Evolutionary conservation across 2,329 filamentous ascomycete genomes (phyloP).

Genomic region (Curvularia eragrostidis): DNA sequence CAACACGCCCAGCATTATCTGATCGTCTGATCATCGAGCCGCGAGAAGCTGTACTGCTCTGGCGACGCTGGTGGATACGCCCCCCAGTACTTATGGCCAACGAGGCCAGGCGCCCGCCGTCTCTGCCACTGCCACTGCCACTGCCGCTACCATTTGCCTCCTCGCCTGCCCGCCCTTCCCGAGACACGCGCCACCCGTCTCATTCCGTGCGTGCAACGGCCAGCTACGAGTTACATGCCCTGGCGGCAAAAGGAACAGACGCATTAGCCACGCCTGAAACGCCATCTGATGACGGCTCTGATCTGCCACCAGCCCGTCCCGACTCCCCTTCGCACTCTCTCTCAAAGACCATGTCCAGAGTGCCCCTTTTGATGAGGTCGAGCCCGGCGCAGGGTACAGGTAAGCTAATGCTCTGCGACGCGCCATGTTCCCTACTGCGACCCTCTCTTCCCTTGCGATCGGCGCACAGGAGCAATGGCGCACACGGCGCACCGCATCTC

Average conservation of each 20-base stretch:
- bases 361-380: constrained; percentile 65
- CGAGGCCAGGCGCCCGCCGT: constrained; percentile 22
- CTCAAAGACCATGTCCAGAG: constrained; percentile 54
- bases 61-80: constrained; percentile 28
- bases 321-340: constrained; percentile 23
- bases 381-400: constrained; percentile 65
- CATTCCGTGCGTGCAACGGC: constrained; percentile 29
- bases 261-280: constrained; percentile 34
- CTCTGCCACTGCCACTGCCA: constrained; percentile 22
- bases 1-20: constrained; percentile 26
- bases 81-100: constrained; percentile 37
- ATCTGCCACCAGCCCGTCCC: constrained; percentile 21
- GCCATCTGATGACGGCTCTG: constrained; percentile 39
- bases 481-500: constrained; percentile 8
- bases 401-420: constrained; percentile 29
- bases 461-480: constrained; percentile 15
- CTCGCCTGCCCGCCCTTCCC: constrained; percentile 27
- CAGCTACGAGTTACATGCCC: constrained; percentile 43
- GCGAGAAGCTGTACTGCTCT: constrained; percentile 32
- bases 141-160: constrained; percentile 25
- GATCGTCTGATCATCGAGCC: constrained; percentile 33
- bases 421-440: constrained; percentile 4
- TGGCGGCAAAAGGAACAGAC: constrained; percentile 38
- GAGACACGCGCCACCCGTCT: constrained; percentile 31
- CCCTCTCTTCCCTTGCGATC: not conserved